A percentile compares a stretch with the other conserved stretches of the same genome.
These are phyloP conservation scores for Nigrospora sphaerica DNA, from an alignment of 2,329 filamentous ascomycete species.

Conservation along the genomic window DNA sequence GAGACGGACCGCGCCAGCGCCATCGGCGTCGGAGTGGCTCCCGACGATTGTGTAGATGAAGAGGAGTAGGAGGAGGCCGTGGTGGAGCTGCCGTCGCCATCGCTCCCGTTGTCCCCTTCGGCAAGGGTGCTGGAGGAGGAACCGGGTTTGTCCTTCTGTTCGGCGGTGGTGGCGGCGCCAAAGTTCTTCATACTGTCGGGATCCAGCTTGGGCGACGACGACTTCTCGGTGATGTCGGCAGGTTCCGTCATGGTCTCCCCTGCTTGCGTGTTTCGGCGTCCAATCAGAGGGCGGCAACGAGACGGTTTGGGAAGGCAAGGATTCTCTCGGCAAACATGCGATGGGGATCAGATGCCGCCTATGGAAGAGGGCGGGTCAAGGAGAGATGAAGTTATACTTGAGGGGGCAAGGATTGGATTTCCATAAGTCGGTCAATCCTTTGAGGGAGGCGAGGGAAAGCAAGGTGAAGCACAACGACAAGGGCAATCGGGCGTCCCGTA, in stretches of 20 bases:
- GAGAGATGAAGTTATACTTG: too few species aligned
- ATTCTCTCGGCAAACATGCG: not conserved
- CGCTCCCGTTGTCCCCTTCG: not conserved
- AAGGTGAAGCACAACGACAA: too few species aligned
- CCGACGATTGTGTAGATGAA: not conserved
- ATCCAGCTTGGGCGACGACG: not conserved
- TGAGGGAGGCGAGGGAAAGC: too few species aligned
- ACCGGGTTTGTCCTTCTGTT: not conserved
- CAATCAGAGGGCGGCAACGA: not conserved
- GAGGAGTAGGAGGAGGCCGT: not conserved
- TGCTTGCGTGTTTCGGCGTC: not conserved
- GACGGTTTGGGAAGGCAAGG: not conserved
- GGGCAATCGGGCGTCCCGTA: too few species aligned
- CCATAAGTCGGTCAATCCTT: too few species aligned
- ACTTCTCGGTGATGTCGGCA: not conserved
- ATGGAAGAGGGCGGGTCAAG: too few species aligned
- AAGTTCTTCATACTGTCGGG: not conserved
- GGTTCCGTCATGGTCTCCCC: not conserved
- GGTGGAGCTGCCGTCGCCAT: not conserved
- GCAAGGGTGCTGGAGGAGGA: not conserved
- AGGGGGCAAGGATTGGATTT: too few species aligned
- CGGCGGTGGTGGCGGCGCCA: not conserved
- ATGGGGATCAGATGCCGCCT: too few species aligned
- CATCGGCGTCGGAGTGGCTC: slow-evolving; percentile 2
- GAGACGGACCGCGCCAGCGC: slow-evolving; percentile 26